A percentile compares a stretch with the other conserved stretches of the same genome.
Evolutionary conservation across 1,284 basidiomycete genomes (phyloP).

Genomic region (Apiotrichum montevideense): DNA sequence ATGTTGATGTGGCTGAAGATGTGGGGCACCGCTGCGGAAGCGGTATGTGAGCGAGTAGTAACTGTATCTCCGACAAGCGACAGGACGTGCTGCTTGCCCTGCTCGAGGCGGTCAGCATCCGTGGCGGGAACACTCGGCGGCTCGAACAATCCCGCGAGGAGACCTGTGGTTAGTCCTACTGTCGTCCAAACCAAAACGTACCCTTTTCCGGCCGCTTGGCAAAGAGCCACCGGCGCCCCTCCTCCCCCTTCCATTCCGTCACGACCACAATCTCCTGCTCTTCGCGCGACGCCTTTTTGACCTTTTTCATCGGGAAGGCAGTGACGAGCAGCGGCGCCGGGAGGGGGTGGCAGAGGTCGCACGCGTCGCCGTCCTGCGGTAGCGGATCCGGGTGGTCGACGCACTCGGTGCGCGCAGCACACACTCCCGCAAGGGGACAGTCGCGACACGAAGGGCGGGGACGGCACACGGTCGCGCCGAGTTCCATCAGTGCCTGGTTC

Average conservation of each 20-base stretch:
- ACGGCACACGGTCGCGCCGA: slow-evolving; percentile 86
- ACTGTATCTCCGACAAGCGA: background rate
- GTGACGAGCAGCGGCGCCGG: slow-evolving; percentile 52
- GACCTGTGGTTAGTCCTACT: slow-evolving; percentile 53
- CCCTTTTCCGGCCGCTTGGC: slow-evolving; percentile 76
- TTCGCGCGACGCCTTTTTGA: slow-evolving; percentile 73
- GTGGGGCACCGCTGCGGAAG: slow-evolving; percentile 53
- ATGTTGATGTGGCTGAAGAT: slow-evolving; percentile 87
- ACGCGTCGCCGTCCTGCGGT: slow-evolving; percentile 51
- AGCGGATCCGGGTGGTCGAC: no score
- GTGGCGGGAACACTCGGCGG: slow-evolving; percentile 36
- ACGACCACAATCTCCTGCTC: slow-evolving; percentile 82
- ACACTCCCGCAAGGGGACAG: slow-evolving; percentile 67
- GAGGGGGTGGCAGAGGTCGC: slow-evolving; percentile 66
- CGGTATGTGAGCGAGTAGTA: background rate
- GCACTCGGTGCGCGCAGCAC: slow-evolving; percentile 56
- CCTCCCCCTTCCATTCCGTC: slow-evolving; percentile 62
- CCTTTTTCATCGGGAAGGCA: slow-evolving; percentile 78
- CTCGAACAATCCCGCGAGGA: slow-evolving; percentile 69
- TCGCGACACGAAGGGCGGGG: slow-evolving; percentile 65
- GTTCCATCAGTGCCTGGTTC: slow-evolving; percentile 61
- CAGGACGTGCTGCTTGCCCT: slow-evolving; percentile 1
- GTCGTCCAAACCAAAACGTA: slow-evolving; percentile 40
- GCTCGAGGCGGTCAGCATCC: slow-evolving; percentile 6
- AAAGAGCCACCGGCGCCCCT: slow-evolving; percentile 58